Evolutionary conservation across 768 basidiomycete species (phyloP), one percentile per base, ranked within the genome.

Genomic region (Leccinum incarnatum): DNA sequence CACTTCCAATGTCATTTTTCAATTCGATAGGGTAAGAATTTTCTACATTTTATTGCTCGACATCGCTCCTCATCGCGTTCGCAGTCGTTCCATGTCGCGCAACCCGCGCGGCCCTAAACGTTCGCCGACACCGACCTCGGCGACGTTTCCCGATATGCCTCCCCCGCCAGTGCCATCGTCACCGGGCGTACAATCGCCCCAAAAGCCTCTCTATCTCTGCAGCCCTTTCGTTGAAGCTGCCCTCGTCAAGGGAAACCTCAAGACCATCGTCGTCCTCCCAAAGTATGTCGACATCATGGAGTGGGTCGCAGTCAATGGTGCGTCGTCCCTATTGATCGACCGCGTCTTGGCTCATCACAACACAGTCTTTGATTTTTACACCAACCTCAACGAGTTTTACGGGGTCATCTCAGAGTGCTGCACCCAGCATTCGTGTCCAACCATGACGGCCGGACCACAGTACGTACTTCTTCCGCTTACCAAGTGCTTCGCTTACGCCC

Each of bases 231-330:
- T 91, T 56, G 95, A 96, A 66, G 89, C 94, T 2, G 93, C 96
- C 0, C 82, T 98, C 47, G 95, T 98, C 59, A 98, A 96, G 73
- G 96, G 96, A 23, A 97, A 95, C 75, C 98, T 97, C 80, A 98
- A 96, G 78, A 97, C 95, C 3, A 98, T 98, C 67, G 95, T 98
- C 57, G 90, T 94, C 76, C 81, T 94, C 55, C 96, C 96, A 7
- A 97, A 96, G 72, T 97, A 95, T 66, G 89, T 92, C 29, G 93
- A 96, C 70, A 87, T 93, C 58, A 95, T 93, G 82, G 95, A 97
- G 71, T 97, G 95, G 95, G 95, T 96, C 29, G 95, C 94, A 11
- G 89, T 94, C 46, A 96, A 96, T 68, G 84, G 95, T 96, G 66
- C 70, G 88, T 82, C 55, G 14, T 17, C 12, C 10, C 2, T 12